Percentiles rank a stretch among this genome's conserved stretches.
Conservation (phyloP, 345 rosid genomes). For the Euphorbia tirucalli region DNA sequence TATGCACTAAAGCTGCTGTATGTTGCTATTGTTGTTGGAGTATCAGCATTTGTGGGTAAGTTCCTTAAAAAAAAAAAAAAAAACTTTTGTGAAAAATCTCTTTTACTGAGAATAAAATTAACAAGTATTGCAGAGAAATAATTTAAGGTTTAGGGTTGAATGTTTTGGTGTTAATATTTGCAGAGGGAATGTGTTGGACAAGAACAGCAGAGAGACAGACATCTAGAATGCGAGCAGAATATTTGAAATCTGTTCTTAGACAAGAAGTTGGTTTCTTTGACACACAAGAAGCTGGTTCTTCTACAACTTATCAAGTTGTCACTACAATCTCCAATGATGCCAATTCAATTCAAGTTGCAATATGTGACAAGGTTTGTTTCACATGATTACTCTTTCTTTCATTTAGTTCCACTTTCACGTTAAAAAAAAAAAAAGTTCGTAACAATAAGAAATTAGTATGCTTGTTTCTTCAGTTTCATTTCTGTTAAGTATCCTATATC, state of each 20-base stretch:
- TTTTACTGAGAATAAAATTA: not conserved
- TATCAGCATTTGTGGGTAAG: slow-evolving; percentile 63
- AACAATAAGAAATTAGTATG: too few species aligned
- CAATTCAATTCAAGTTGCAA: slow-evolving; percentile 63
- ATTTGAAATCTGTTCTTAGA: slow-evolving; percentile 62
- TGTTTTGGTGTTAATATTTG: slow-evolving; percentile 8
- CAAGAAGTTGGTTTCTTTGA: slow-evolving; percentile 69
- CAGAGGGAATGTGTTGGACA: slow-evolving; percentile 77
- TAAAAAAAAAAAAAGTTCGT: too few species aligned
- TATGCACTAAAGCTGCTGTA: slow-evolving; percentile 53
- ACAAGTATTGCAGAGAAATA: too few species aligned
- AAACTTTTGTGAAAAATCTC: not conserved
- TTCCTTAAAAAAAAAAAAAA: not conserved
- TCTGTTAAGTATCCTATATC: too few species aligned
- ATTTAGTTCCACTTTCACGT: too few species aligned
- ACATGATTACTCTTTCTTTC: too few species aligned
- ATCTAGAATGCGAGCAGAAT: slow-evolving; percentile 53
- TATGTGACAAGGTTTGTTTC: slow-evolving; percentile 59
- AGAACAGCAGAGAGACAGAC: slow-evolving; percentile 72
- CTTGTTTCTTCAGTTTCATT: too few species aligned
- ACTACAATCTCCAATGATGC: slow-evolving; percentile 60
- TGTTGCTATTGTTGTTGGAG: slow-evolving; percentile 58
- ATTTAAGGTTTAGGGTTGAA: too few species aligned
- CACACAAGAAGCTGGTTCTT: slow-evolving; percentile 57
- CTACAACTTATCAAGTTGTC: slow-evolving; percentile 58